phyloP scores from a whole-genome alignment of 768 basidiomycete genomes.

The Amanita phalloides region DNA sequence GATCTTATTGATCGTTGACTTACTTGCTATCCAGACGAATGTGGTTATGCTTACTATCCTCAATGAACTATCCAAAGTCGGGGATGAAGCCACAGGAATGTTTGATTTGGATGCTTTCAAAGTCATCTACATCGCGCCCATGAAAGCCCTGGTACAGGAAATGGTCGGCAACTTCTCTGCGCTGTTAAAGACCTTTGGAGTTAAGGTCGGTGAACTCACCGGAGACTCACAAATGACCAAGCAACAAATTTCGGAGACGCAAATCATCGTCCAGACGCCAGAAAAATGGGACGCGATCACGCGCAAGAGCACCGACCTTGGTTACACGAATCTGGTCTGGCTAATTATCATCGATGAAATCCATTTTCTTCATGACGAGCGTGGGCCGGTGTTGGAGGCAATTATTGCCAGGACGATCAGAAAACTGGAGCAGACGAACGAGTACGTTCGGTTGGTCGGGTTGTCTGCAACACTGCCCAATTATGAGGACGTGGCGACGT shows the following conservation, averaged over 20 bases:
- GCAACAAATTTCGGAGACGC: slow-evolving; percentile 91
- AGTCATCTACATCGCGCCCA: slow-evolving; percentile 94
- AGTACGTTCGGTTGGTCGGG: slow-evolving; percentile 90
- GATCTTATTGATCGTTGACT: background rate
- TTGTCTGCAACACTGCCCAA: slow-evolving; percentile 97
- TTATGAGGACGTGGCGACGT: slow-evolving; percentile 94
- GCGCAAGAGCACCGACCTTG: slow-evolving; percentile 92
- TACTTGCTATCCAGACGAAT: slow-evolving; percentile 58
- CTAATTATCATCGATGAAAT: slow-evolving; percentile 98
- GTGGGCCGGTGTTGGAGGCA: slow-evolving; percentile 91
- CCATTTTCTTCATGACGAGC: slow-evolving; percentile 94
- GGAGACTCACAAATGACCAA: slow-evolving; percentile 99
- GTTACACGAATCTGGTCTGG: slow-evolving; percentile 92
- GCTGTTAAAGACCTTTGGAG: slow-evolving; percentile 56
- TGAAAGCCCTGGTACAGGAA: slow-evolving; percentile 99
- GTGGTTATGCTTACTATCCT: slow-evolving; percentile 95
- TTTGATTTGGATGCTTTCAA: slow-evolving; percentile 91
- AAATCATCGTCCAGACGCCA: slow-evolving; percentile 96
- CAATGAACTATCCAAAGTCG: slow-evolving; percentile 80
- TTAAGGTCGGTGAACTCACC: slow-evolving; percentile 91
- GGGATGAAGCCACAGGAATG: slow-evolving; percentile 67
- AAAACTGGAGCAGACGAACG: slow-evolving; percentile 87
- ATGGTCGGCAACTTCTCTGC: slow-evolving; percentile 92
- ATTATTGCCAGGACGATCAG: slow-evolving; percentile 86
- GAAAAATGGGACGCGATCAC: slow-evolving; percentile 99